Base-by-base conservation (phyloP, 2,329 filamentous ascomycete genomes). In the Paecilomyces niveus region DNA sequence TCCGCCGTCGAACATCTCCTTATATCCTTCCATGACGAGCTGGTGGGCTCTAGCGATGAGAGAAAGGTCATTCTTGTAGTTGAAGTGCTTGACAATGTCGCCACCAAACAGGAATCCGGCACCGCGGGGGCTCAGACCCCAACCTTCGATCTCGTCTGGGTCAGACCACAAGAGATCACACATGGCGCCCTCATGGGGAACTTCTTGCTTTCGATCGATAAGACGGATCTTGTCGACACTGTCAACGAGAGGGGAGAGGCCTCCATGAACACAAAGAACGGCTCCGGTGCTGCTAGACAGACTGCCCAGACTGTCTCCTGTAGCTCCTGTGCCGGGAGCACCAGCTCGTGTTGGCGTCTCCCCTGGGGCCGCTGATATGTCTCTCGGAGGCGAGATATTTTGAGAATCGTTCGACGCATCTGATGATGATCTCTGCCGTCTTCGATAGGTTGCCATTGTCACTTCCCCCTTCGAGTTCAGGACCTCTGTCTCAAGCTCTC, bases 21-120 rank as follows among this genome's bases (percentile, higher is more conserved):
- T 97, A 76, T 97, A 99, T 0, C 94, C 94, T 73, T 99, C 94
- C 94, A 97, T 99, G 63, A 99, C 94, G 22, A 99, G 85, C 74
- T 99, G 94, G 72, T 99, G 94, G 0, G 94, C 94, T 57, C 94
- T 86, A 18, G 93, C 94, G 64, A 99, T 94, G 56, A 99, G 82
- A 22, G 88, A 91, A 29, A 99, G 83, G 70, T 96, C 90, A 73
- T 99, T 99, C 59, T 87, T 85, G 75, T 97, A 88, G 76, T 97
- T 99, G 79, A 99, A 99, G 63, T 87, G 86, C 68, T 94, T 95
- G 68, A 97, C 93, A 59, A 97, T 97, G 71, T 97, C 92, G 3
- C 90, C 88, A 55, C 94, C 94, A 65, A 99, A 99, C 11, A 97
- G 81, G 78, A 97, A 99, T 0, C 94, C 94, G 0, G 94, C 94